phyloP scores from a whole-genome alignment of 257 asterid species.

The Solanum sitiens region DNA sequence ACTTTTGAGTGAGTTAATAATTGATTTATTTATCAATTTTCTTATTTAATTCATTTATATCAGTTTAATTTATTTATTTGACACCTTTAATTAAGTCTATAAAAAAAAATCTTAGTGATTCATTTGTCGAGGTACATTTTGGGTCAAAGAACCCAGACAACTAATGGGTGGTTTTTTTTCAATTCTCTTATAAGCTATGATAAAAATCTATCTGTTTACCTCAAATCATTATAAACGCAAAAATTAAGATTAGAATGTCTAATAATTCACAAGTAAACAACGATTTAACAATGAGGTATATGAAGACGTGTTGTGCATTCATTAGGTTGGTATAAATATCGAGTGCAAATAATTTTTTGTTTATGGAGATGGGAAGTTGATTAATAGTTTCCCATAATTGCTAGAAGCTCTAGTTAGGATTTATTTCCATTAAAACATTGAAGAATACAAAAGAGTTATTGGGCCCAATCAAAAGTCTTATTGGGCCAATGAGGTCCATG shows the following conservation, averaged over 20 bases:
- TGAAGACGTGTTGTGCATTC: not conserved
- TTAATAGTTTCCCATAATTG: not conserved
- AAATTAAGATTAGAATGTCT: not conserved
- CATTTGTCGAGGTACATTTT: not conserved
- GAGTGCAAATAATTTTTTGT: not conserved
- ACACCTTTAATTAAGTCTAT: constrained; percentile 18
- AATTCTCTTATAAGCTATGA: too few species aligned
- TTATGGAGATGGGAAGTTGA: not conserved
- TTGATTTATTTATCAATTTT: too few species aligned
- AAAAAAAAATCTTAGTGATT: too few species aligned
- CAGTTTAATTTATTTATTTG: not conserved
- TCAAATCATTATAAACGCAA: not conserved
- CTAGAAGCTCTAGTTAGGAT: constrained; percentile 35
- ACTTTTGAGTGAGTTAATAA: not conserved
- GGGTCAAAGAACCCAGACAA: not conserved
- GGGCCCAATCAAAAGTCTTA: constrained; percentile 50
- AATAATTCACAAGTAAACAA: not conserved
- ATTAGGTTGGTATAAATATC: not conserved
- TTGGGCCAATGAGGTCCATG: not conserved
- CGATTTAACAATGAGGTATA: not conserved
- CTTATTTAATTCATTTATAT: too few species aligned
- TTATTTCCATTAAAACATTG: constrained; percentile 61
- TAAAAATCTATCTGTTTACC: not conserved
- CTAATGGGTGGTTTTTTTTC: not conserved
- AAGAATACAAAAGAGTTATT: constrained; percentile 66